These are phyloP conservation scores for Cyclocybe aegerita DNA, from an alignment of 768 basidiomycete species.

Conservation along the genomic window DNA sequence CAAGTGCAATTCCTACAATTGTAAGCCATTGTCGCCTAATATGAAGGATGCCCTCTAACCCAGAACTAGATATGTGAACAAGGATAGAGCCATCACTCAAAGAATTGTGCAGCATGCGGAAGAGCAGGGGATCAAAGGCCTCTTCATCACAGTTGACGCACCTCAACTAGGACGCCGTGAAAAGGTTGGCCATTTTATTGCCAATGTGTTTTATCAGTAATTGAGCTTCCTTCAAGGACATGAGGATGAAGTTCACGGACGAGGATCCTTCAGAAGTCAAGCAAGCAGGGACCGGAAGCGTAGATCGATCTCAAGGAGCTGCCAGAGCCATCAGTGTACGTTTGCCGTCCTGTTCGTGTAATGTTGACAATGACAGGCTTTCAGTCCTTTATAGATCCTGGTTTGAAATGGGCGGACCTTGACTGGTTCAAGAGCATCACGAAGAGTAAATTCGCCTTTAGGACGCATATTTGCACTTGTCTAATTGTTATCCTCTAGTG, in stretches of 20 bases:
- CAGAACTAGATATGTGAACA: conserved; percentile 78
- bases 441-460: conserved; percentile 37
- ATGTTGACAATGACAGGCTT: background rate
- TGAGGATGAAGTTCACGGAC: conserved; percentile 94
- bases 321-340: conserved; percentile 81
- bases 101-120: conserved; percentile 90
- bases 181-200: conserved; percentile 73
- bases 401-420: conserved; percentile 83
- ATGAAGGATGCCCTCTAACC: background rate
- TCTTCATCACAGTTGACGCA: conserved; percentile 98
- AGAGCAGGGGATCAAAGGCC: conserved; percentile 82
- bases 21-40: conserved; percentile 32
- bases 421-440: conserved; percentile 82
- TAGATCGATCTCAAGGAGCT: conserved; percentile 88
- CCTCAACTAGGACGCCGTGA: conserved; percentile 94
- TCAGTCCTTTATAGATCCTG: conserved; percentile 93
- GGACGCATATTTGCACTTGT: conserved; percentile 31
- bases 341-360: background rate
- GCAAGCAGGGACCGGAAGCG: conserved; percentile 49
- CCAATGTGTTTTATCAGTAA: conserved; percentile 81
- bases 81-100: conserved; percentile 82
- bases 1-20: conserved; percentile 89
- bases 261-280: conserved; percentile 62
- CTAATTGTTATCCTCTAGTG: conserved; percentile 50
- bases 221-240: conserved; percentile 61